phyloP scores from a whole-genome alignment of 2,329 filamentous ascomycete genomes.

The Talaromyces sp. region DNA sequence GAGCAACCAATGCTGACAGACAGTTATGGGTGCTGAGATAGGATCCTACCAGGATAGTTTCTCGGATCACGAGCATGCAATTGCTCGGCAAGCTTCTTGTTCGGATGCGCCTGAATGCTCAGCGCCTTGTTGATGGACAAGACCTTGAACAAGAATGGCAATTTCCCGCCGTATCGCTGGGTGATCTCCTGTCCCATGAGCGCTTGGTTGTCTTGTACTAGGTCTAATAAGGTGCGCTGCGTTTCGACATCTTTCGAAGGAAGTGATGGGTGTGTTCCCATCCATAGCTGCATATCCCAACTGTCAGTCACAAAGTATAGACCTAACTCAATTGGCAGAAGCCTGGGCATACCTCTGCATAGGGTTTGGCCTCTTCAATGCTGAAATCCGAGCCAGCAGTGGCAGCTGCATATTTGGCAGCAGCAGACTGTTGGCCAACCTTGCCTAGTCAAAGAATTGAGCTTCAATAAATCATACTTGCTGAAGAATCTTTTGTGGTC shows the following conservation, averaged over 20 bases:
- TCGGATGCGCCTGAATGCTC: constrained; percentile 94
- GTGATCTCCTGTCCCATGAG: constrained; percentile 70
- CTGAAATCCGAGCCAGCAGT: constrained; percentile 69
- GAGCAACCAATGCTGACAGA: neutral
- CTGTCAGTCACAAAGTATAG: neutral
- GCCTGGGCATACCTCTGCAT: constrained; percentile 67
- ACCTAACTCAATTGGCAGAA: neutral
- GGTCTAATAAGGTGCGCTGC: constrained; percentile 76
- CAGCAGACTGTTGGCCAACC: constrained; percentile 77
- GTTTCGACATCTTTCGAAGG: constrained; percentile 85
- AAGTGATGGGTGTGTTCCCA: constrained; percentile 95
- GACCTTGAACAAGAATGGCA: constrained; percentile 97
- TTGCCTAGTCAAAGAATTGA: constrained; percentile 56
- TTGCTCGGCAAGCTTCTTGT: constrained; percentile 88
- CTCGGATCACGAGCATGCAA: constrained; percentile 80
- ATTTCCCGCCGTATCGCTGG: constrained; percentile 69
- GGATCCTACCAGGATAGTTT: constrained; percentile 75
- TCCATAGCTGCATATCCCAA: constrained; percentile 68
- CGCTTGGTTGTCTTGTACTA: constrained; percentile 79
- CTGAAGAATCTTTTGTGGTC: constrained; percentile 20
- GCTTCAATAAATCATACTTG: constrained; percentile 22
- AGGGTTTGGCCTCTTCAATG: constrained; percentile 82
- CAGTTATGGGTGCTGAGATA: neutral
- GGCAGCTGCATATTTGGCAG: constrained; percentile 81
- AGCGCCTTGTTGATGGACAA: constrained; percentile 92